A percentile compares a stretch with the other conserved stretches of the same genome.
Conservation (phyloP, 2,329 filamentous ascomycete genomes). For the Chaetomiaceae sp. region DNA sequence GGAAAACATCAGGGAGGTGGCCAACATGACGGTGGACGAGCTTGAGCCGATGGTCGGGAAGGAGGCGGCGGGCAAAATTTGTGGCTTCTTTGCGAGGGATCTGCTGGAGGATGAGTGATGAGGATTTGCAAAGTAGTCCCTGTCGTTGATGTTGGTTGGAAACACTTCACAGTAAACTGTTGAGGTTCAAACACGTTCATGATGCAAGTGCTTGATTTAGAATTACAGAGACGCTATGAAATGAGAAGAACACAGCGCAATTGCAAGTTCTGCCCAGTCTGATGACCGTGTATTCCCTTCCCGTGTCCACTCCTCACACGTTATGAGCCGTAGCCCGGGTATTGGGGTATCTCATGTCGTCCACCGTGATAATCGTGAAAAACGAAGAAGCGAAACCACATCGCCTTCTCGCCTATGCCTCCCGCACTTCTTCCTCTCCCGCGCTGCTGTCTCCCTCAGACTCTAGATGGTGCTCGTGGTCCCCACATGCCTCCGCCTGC, state of each 20-base stretch:
- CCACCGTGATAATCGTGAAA: background rate
- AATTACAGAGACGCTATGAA: background rate
- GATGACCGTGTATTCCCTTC: background rate
- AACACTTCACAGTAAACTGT: too few species aligned
- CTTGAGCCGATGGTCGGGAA: slow-evolving; percentile 69
- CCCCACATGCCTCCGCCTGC: slow-evolving; percentile 16
- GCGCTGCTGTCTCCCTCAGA: too few species aligned
- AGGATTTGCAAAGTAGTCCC: too few species aligned
- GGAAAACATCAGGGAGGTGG: slow-evolving; percentile 72
- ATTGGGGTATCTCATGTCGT: slow-evolving; percentile 12
- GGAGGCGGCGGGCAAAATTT: slow-evolving; percentile 69
- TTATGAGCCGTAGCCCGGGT: slow-evolving; percentile 1
- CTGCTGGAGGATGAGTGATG: slow-evolving; percentile 44
- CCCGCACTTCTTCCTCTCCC: background rate
- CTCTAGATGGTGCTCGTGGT: slow-evolving; percentile 20
- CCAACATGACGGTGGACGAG: slow-evolving; percentile 74
- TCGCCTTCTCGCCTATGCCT: too few species aligned
- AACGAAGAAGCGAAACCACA: background rate
- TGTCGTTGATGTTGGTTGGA: too few species aligned
- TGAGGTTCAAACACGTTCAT: too few species aligned
- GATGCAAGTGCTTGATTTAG: too few species aligned
- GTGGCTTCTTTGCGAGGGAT: slow-evolving; percentile 70
- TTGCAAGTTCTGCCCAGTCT: background rate
- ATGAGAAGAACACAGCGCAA: background rate
- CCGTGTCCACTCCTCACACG: background rate